These are phyloP conservation scores for Wakefieldia striispora DNA, from an alignment of 768 basidiomycete species.

Conservation along the genomic window DNA sequence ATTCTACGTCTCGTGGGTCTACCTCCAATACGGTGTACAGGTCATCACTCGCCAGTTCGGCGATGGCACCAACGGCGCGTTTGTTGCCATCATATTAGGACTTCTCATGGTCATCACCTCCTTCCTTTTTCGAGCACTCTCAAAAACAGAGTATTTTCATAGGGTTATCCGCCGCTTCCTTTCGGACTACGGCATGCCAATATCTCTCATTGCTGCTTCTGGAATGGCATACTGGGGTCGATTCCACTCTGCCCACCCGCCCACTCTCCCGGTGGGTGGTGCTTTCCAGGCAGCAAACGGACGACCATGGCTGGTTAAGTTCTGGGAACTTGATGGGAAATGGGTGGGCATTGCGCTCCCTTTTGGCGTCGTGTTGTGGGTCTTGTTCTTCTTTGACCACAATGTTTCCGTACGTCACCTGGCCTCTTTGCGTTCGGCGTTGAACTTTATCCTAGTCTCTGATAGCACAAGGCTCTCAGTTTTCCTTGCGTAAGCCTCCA, in stretches of 20 bases:
- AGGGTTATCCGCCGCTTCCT: conserved; percentile 72
- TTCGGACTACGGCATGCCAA: conserved; percentile 90
- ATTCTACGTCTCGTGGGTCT: conserved; percentile 90
- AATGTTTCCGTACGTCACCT: conserved; percentile 70
- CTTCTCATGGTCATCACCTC: conserved; percentile 73
- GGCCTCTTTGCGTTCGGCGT: not conserved
- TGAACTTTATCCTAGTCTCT: conserved; percentile 54
- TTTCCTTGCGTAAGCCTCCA: conserved; percentile 87
- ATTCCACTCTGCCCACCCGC: conserved; percentile 57
- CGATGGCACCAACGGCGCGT: conserved; percentile 42
- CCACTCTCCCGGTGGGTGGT: conserved; percentile 64
- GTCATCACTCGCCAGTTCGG: conserved; percentile 72
- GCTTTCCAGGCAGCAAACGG: conserved; percentile 72
- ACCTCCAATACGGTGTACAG: conserved; percentile 87
- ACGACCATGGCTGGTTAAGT: conserved; percentile 79
- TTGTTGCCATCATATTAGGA: conserved; percentile 71
- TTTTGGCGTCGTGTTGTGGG: conserved; percentile 85
- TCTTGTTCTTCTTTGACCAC: conserved; percentile 94
- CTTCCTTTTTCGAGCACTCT: conserved; percentile 69
- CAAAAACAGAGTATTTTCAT: conserved; percentile 66
- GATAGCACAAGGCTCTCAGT: conserved; percentile 88
- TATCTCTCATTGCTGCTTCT: conserved; percentile 72
- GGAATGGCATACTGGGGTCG: conserved; percentile 86
- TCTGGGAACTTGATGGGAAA: conserved; percentile 85
- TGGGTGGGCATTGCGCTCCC: conserved; percentile 90